Evolutionary conservation across 2,329 filamentous ascomycete genomes (phyloP).

Genomic region (Colletotrichum plurivorum): DNA sequence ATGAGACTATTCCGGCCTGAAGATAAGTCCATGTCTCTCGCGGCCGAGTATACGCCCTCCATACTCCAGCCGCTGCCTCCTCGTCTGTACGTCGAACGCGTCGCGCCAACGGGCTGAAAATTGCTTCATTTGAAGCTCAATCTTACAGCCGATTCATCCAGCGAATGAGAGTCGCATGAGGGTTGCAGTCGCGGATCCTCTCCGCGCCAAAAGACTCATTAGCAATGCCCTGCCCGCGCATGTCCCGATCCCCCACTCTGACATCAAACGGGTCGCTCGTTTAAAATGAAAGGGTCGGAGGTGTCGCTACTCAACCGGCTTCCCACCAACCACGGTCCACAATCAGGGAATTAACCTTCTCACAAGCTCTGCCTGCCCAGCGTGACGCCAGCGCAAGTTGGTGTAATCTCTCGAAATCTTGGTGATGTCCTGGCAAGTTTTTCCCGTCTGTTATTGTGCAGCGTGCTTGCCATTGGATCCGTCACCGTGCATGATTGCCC

Average conservation of each 20-base stretch:
- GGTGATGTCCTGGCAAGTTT: slow-evolving; percentile 19
- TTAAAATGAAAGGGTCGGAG: slow-evolving; percentile 40
- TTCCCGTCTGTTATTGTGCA: slow-evolving; percentile 21
- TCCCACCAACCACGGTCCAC: slow-evolving; percentile 34
- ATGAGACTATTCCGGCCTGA: slow-evolving; percentile 10
- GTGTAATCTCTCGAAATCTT: slow-evolving; percentile 34
- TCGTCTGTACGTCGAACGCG: slow-evolving; percentile 10
- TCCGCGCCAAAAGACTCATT: slow-evolving; percentile 26
- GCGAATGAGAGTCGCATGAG: slow-evolving; percentile 33
- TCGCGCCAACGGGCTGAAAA: slow-evolving; percentile 8
- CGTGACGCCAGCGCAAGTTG: slow-evolving; percentile 24
- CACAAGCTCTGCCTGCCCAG: slow-evolving; percentile 29
- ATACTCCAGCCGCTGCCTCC: neutral
- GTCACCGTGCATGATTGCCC: slow-evolving; percentile 16
- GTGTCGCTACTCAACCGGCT: slow-evolving; percentile 23
- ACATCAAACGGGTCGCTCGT: slow-evolving; percentile 36
- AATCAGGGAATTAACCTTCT: slow-evolving; percentile 38
- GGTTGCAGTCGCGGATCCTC: slow-evolving; percentile 38
- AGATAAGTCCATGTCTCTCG: neutral
- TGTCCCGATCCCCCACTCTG: slow-evolving; percentile 38
- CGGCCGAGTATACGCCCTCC: too few species aligned
- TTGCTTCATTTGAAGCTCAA: slow-evolving; percentile 40
- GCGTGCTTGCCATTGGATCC: neutral
- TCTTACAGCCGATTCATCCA: slow-evolving; percentile 27
- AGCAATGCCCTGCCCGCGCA: slow-evolving; percentile 21